Conservation (phyloP, 2,329 filamentous ascomycete genomes). For the Ceratocystis cacaofunesta region DNA sequence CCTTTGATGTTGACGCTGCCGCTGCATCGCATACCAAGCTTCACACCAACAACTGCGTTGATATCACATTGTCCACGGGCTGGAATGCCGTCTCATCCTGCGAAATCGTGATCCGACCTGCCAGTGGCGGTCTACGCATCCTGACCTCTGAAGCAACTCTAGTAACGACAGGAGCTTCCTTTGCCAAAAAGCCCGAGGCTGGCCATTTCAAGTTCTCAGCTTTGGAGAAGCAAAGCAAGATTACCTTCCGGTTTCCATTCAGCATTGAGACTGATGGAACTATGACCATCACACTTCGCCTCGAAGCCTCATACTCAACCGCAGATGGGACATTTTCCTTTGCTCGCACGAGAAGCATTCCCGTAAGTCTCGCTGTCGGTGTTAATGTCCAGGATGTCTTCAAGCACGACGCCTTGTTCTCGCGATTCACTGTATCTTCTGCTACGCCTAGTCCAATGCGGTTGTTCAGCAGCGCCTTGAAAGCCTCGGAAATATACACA, state of each 20-base stretch:
- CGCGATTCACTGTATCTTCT: conserved; percentile 79
- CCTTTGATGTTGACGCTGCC: conserved; percentile 52
- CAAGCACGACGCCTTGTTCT: conserved; percentile 68
- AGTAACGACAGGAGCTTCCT: conserved; percentile 26
- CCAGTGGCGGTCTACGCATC: conserved; percentile 50
- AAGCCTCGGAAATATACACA: conserved; percentile 54
- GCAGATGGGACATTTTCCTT: conserved; percentile 46
- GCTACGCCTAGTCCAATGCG: conserved; percentile 60
- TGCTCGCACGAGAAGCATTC: conserved; percentile 45
- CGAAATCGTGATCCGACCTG: conserved; percentile 47
- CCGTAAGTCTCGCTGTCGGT: conserved; percentile 66
- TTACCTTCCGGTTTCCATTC: conserved; percentile 61
- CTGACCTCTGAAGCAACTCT: conserved; percentile 45
- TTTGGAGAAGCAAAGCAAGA: conserved; percentile 30
- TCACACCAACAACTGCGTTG: conserved; percentile 61
- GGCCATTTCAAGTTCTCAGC: conserved; percentile 37
- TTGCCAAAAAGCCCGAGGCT: conserved; percentile 37
- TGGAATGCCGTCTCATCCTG: conserved; percentile 52
- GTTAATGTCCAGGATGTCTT: conserved; percentile 97
- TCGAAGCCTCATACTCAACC: conserved; percentile 65
- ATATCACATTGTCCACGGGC: conserved; percentile 57
- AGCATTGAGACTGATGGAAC: conserved; percentile 46
- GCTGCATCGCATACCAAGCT: conserved; percentile 61
- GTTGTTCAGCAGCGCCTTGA: conserved; percentile 54
- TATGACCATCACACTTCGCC: conserved; percentile 51